Evolutionary conservation across 768 basidiomycete species (phyloP), one percentile per base, ranked within the genome.

Genomic region (Agaricus blazei): DNA sequence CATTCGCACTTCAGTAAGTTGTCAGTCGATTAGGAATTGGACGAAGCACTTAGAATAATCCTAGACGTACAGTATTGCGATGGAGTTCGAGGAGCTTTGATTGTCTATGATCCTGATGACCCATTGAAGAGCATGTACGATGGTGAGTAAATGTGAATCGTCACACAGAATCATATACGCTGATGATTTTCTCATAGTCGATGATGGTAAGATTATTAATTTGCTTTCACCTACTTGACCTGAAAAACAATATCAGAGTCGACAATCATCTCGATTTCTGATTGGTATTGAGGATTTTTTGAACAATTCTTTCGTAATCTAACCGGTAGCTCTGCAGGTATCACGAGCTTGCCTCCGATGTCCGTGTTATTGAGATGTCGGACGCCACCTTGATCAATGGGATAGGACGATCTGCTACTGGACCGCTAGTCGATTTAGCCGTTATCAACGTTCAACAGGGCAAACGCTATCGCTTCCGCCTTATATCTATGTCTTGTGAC

Each of bases 311-410:
- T 9, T 12, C 5, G n/a, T n/a, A 9, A 23, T 9, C 34, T 50
- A 24, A 55, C 49, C 4, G 15, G 9, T 15, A 29, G 3, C 11
- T 28, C 37, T n/a, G 37, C 46, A 76, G 70, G 73, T 79, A 75
- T 58, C 77, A 73, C 46, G 24, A 28, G 8, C 65, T 64, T 6
- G 65, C 70, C 2, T 58, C 51, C 15, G 63, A 49, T 9, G 63
- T 65, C 0, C 60, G 52, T 8, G 42, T 54, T 29, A 52, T 66
- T 8, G 61, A 67, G 0, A 54, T 52, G 1, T 34, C 71, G 0
- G 62, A 79, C 51, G 67, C 80, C 12, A 77, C 75, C 0, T 62
- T 84, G 8, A 80, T 84, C 46, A 84, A 84, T 42, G 81, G 81
- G 0, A 62, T 61, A 14, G 81, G 82, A 23, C 76, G 81, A 41